Evolutionary conservation across 2,329 filamentous ascomycete genomes (phyloP).

Genomic region (Coniella vitis): DNA sequence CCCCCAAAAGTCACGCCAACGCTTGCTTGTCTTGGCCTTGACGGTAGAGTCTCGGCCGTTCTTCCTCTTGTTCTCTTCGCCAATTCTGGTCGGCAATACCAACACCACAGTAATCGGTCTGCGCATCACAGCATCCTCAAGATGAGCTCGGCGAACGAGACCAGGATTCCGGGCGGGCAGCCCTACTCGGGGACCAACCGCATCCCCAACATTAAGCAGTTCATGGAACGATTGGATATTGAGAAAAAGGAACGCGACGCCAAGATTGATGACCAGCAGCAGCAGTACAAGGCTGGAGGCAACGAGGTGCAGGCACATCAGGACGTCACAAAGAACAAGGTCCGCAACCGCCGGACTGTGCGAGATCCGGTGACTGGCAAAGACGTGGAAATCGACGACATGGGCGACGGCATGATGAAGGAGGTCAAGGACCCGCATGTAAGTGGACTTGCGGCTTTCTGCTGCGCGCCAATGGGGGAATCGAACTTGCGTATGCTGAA

Average conservation of each 20-base stretch:
- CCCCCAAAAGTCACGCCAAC: no score
- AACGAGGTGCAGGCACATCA: slow-evolving; percentile 11
- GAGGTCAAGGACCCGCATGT: slow-evolving; percentile 66
- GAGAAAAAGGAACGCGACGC: slow-evolving; percentile 73
- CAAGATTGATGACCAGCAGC: slow-evolving; percentile 54
- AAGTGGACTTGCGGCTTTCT: slow-evolving; percentile 18
- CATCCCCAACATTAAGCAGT: slow-evolving; percentile 81
- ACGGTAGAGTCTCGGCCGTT: no score
- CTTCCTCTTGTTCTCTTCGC: no score
- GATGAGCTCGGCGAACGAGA: slow-evolving; percentile 33
- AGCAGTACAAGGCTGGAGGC: slow-evolving; percentile 24
- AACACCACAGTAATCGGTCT: no score
- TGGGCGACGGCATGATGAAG: slow-evolving; percentile 54
- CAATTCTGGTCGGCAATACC: not conserved
- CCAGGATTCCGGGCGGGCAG: slow-evolving; percentile 43
- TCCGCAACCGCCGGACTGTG: slow-evolving; percentile 58
- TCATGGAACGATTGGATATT: slow-evolving; percentile 69
- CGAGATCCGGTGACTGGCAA: slow-evolving; percentile 85
- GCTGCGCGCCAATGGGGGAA: not conserved
- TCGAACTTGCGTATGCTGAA: not conserved
- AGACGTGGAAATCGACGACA: slow-evolving; percentile 76
- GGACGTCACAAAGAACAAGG: slow-evolving; percentile 32
- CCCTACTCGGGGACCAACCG: slow-evolving; percentile 81
- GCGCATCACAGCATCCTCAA: not conserved
- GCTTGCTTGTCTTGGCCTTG: no score